Percentiles rank a stretch among this genome's conserved stretches.
Evolutionary conservation across 768 basidiomycete genomes (phyloP).

Genomic region (Phanerochaete sordida): DNA sequence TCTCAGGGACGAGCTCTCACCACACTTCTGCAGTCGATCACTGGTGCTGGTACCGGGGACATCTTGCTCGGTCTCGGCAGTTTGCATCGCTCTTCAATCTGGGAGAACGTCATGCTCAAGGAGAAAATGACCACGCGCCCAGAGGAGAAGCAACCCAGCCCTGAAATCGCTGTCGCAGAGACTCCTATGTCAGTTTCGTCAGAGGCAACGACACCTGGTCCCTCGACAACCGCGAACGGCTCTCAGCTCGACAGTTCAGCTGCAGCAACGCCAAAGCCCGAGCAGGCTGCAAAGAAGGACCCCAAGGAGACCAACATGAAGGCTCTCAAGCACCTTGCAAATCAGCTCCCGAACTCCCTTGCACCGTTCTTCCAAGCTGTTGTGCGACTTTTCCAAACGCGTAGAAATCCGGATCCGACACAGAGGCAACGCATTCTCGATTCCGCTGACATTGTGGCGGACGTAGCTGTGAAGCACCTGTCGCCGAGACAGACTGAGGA

Average conservation of each 20-base stretch:
- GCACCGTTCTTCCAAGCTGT: conserved; percentile 84
- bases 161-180: conserved; percentile 2
- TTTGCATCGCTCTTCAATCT: conserved; percentile 77
- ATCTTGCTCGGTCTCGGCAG: conserved; percentile 72
- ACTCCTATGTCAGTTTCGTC: conserved; percentile 1
- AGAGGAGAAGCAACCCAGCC: background rate
- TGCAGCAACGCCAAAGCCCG: conserved; percentile 16
- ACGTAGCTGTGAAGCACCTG: conserved; percentile 71
- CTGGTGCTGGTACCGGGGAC: conserved; percentile 56
- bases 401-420: conserved; percentile 68
- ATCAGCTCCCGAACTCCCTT: conserved; percentile 69
- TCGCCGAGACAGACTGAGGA: conserved; percentile 43
- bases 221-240: conserved; percentile 15
- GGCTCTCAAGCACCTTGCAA: conserved; percentile 76
- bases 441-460: conserved; percentile 66
- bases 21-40: conserved; percentile 70
- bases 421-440: conserved; percentile 78
- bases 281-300: conserved; percentile 35
- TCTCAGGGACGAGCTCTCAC: conserved; percentile 77
- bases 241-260: conserved; percentile 10
- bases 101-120: conserved; percentile 84
- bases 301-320: conserved; percentile 64
- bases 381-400: conserved; percentile 81
- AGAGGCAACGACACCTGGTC: background rate
- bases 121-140: background rate